Evolutionary conservation across 768 basidiomycete genomes (phyloP), one percentile per base, ranked within the genome.

Genomic region (Cystofilobasidium macerans): DNA sequence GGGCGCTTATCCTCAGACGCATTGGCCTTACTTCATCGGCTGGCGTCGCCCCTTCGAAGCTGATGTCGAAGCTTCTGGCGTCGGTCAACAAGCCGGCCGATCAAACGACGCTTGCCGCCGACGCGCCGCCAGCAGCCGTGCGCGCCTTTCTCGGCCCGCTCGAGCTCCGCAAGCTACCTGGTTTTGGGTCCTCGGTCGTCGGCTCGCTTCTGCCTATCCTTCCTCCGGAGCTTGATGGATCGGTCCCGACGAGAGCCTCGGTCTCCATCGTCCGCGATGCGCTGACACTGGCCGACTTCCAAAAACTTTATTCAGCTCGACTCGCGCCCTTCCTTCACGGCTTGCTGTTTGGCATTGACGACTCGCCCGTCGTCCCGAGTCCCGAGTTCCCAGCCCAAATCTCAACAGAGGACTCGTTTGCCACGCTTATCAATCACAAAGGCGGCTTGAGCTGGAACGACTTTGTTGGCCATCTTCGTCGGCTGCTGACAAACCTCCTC

Each of bases 361-460:
- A 62, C n/a, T 63, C 67, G 33, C 69, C 70, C 7, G 70, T 72
- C 51, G 47, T 67, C 11, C 28, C 65, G 0, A 67, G 68, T 3
- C 70, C 71, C 2, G 71, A 72, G 5, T 72, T 51, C 60, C 71
- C 71, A 5, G 62, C 62, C 2, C 69, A 70, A n/a, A 72, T 71
- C 20, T 62, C 62, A 4, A 65, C 69, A 20, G 71, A 72, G 48
- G 69, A 71, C 57, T 65, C 62, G 18, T 70, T 65, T 57, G 71
- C 69, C 4, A 28, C 2, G 14, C 28, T 57, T 35, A 28, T 30
- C 32, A 62, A 48, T n/a, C 51, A 36, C n/a, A 24, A 35, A 20
- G 53, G 53, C 36, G 61, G 45, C n/a, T 61, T 61, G 54, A 22
- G 22, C 18, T 53, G 69, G 30, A 60, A 60, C 18, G 42, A 62